Base-by-base conservation (phyloP, 371 early-diverging fungal species). In the Mucor circinelloides region DNA sequence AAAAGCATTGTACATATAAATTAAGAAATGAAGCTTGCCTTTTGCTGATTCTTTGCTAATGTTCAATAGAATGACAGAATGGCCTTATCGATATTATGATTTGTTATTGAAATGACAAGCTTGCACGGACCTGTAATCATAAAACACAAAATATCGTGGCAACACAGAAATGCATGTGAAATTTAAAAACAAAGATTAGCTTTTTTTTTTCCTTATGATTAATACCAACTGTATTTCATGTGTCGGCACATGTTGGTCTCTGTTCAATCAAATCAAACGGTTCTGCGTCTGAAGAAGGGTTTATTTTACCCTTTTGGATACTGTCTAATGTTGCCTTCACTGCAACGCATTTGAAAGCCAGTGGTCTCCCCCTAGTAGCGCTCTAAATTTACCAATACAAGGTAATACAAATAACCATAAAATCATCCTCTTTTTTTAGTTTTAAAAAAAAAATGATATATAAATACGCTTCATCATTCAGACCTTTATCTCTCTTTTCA, bases 151-250 rank as follows among this genome's bases (percentile, higher is more conserved):
- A 50, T 19, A 50, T 21, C 50, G 50, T 50, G 50, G 50, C 50
- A 50, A 50, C 50, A 50, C 50, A 50, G 25, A 50, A 25, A 23
- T 50, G 50, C 50, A 50, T 50, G 50, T 50, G 50, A 50, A 50
- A 25, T 50, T 50, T 50, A 50, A 50, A 50, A 50, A 50, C 25
- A 25, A 50, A 50, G 50, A 50, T 50, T 50, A 19, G 21, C 25
- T 34, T 50, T 23, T 50, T 5, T 34, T 50, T 23, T 50, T 5
- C 21, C 50, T 50, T 42, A 42, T 42, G 42, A 42, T 34, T 34
- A 9, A 4, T 42, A 42, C 42, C n/a, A 15, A 4, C 15, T 17
- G 3, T 17, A 42, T 25, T 50, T 50, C 50, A 50, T 50, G 25
- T 50, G 50, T 50, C 50, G 21, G 50, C 50, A 50, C 50, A 50